These are phyloP conservation scores for Paradendryphiella salina DNA, from an alignment of 2,329 filamentous ascomycete genomes.

Conservation along the genomic window DNA sequence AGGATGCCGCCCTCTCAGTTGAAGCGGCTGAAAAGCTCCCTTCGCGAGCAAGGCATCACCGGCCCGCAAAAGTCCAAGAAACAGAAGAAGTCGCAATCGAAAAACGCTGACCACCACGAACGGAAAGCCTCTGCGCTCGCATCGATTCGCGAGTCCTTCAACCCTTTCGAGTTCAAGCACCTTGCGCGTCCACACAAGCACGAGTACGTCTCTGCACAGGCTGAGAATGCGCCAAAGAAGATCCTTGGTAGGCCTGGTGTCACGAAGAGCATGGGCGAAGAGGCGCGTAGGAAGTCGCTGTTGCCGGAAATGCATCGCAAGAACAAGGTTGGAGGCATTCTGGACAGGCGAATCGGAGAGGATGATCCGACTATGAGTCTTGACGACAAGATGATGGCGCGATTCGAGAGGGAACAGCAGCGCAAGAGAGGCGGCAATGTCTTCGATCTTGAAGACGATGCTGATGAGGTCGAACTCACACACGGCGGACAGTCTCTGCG, in stretches of 20 bases:
- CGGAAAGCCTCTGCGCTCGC: constrained; percentile 77
- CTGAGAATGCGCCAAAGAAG: constrained; percentile 55
- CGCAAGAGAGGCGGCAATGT: constrained; percentile 74
- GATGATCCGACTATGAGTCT: constrained; percentile 91
- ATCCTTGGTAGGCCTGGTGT: constrained; percentile 76
- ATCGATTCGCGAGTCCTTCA: constrained; percentile 92
- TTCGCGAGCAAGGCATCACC: constrained; percentile 85
- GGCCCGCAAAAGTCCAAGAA: constrained; percentile 95
- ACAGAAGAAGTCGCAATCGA: constrained; percentile 73
- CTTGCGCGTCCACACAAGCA: constrained; percentile 80
- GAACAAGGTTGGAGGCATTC: constrained; percentile 88
- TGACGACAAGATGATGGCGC: constrained; percentile 87
- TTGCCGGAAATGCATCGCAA: constrained; percentile 86
- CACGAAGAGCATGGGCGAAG: constrained; percentile 83
- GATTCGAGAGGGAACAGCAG: constrained; percentile 88
- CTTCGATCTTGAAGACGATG: constrained; percentile 89
- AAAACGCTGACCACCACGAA: constrained; percentile 72
- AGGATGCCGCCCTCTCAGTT: constrained; percentile 92
- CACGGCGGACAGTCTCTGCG: constrained; percentile 78
- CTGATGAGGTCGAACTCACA: constrained; percentile 71
- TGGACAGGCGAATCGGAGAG: constrained; percentile 94
- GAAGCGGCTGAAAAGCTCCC: constrained; percentile 89
- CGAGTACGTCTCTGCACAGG: constrained; percentile 71
- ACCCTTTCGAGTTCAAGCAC: constrained; percentile 93
- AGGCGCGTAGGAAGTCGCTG: constrained; percentile 80